These are phyloP conservation scores for Solanum medicagineum DNA, from an alignment of 257 asterid species.

Conservation along the genomic window DNA sequence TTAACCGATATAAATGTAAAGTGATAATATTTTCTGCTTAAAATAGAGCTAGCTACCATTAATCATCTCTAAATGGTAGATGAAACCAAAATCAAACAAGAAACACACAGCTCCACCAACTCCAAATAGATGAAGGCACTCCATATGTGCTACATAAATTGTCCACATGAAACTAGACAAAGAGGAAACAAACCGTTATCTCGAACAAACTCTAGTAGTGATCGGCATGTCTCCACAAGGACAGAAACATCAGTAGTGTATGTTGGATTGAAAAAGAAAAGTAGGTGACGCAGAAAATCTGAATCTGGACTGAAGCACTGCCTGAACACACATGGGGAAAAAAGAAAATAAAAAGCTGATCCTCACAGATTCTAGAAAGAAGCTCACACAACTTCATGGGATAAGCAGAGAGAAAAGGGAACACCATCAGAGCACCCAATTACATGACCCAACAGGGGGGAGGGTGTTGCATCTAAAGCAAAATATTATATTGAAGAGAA, in stretches of 20 bases:
- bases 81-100: background rate
- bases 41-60: background rate
- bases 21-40: background rate
- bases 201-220: constrained; percentile 49
- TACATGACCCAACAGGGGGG: background rate
- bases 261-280: constrained; percentile 84
- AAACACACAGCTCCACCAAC: background rate
- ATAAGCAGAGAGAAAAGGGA: background rate
- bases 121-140: background rate
- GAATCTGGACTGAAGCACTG: constrained; percentile 79
- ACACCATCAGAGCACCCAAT: background rate
- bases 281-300: constrained; percentile 60
- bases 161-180: background rate
- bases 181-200: constrained; percentile 47
- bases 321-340: constrained; percentile 35
- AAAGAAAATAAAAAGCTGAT: background rate
- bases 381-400: background rate
- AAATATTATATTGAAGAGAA: background rate
- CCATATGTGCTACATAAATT: background rate
- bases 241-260: constrained; percentile 56
- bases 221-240: constrained; percentile 71
- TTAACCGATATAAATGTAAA: background rate
- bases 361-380: background rate
- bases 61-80: background rate
- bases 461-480: background rate